Evolutionary conservation across 805 yeast species (phyloP).

Genomic region (Ogataea pini): DNA sequence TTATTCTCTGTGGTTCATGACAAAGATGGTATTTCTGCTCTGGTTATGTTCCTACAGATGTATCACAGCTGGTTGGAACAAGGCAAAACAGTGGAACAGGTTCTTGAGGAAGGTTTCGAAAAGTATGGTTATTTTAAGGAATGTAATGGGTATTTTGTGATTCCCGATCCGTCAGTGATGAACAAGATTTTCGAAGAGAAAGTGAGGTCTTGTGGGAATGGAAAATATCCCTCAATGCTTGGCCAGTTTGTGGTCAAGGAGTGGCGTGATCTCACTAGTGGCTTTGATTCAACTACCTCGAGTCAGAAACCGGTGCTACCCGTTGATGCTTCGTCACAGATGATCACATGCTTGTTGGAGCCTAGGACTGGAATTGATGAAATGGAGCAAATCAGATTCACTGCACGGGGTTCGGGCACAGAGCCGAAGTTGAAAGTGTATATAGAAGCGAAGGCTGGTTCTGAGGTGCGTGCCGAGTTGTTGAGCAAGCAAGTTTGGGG

Average conservation of each 20-base stretch:
- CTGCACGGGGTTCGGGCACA: conserved; percentile 94
- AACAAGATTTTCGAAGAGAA: conserved; percentile 55
- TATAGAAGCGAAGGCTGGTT: conserved; percentile 67
- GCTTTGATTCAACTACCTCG: conserved; percentile 70
- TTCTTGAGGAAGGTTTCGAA: conserved; percentile 57
- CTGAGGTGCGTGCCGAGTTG: conserved; percentile 46
- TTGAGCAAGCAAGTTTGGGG: conserved; percentile 72
- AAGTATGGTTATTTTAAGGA: conserved; percentile 82
- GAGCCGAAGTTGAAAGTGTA: conserved; percentile 94
- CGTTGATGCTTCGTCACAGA: conserved; percentile 71
- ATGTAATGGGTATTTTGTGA: conserved; percentile 80
- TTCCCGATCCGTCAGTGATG: conserved; percentile 55
- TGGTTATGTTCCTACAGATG: conserved; percentile 72
- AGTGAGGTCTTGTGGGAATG: conserved; percentile 24
- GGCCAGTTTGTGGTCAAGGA: conserved; percentile 58
- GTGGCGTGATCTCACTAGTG: conserved; percentile 85
- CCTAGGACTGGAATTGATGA: conserved; percentile 16
- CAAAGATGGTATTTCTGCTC: conserved; percentile 90
- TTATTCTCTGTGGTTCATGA: conserved; percentile 86
- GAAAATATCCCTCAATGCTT: conserved; percentile 46
- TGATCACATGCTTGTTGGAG: conserved; percentile 69
- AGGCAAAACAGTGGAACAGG: conserved; percentile 45
- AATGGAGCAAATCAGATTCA: conserved; percentile 58
- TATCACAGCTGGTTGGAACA: conserved; percentile 49
- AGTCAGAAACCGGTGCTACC: conserved; percentile 67